phyloP scores from a whole-genome alignment of 1,139 yeast genomes.

The Yamadazyma triangularis region DNA sequence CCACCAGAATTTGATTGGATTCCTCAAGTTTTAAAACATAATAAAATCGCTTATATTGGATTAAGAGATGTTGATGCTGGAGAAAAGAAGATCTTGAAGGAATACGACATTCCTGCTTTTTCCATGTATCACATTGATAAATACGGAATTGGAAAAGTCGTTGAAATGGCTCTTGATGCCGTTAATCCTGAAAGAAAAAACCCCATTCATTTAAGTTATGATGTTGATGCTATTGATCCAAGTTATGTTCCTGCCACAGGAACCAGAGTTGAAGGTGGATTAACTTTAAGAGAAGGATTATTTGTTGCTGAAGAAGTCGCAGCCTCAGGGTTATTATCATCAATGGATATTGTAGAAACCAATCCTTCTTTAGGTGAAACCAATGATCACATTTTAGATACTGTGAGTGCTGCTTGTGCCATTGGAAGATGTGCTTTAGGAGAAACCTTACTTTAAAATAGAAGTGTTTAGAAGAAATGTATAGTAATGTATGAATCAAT shows the following conservation, averaged over 20 bases:
- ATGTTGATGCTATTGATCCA: slow-evolving; percentile 97
- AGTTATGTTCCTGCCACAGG: slow-evolving; percentile 95
- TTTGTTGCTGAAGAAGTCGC: slow-evolving; percentile 91
- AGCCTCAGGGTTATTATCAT: slow-evolving; percentile 80
- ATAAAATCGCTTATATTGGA: slow-evolving; percentile 87
- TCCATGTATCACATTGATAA: slow-evolving; percentile 96
- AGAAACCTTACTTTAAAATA: slow-evolving; percentile 74
- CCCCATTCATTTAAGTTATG: slow-evolving; percentile 90
- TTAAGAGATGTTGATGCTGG: slow-evolving; percentile 89
- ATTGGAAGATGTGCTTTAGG: slow-evolving; percentile 93
- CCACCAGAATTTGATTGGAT: slow-evolving; percentile 82
- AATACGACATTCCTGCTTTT: slow-evolving; percentile 75
- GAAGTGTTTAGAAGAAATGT: too few relatives aligned
- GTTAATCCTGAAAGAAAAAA: slow-evolving; percentile 69
- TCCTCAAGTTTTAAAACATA: slow-evolving; percentile 66
- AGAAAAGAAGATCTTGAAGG: slow-evolving; percentile 70
- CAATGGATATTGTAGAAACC: slow-evolving; percentile 89
- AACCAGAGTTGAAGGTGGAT: slow-evolving; percentile 95
- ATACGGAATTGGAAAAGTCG: slow-evolving; percentile 86
- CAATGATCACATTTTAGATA: slow-evolving; percentile 74
- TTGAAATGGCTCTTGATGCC: slow-evolving; percentile 83
- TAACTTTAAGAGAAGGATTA: slow-evolving; percentile 90
- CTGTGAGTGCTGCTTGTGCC: slow-evolving; percentile 87
- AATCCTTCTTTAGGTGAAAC: slow-evolving; percentile 85
- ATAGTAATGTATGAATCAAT: too few relatives aligned